Evolutionary conservation across 2,329 filamentous ascomycete genomes (phyloP), one percentile per base, ranked within the genome.

Genomic region (Alternaria atra): DNA sequence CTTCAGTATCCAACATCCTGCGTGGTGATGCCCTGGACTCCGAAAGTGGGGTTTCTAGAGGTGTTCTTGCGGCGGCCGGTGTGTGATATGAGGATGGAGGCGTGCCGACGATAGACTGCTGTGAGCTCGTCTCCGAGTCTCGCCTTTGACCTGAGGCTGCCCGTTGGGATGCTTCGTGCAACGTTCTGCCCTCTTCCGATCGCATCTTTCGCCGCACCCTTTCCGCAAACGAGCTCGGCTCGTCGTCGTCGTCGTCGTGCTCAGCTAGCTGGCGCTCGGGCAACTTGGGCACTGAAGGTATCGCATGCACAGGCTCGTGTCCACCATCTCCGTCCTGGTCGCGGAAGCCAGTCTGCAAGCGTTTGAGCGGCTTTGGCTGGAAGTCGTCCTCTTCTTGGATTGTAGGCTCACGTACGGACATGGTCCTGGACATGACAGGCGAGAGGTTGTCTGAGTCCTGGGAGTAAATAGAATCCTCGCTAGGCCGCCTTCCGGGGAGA

Each of bases 281-380:
- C 32, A 77, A 53, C 66, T 63, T 78, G 62, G 69, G 76, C 15
- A 75, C 42, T 3, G 63, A 59, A 5, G 73, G 72, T 27, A 69
- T 52, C 6, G 64, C 70, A 84, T 85, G 65, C 86, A 86, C 17
- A 82, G 81, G 72, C 86, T 68, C 68, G 23, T 61, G 58, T 50
- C 70, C 66, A 4, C 65, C 62, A 39, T 68, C 64, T 39, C 65
- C 66, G 8, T 37, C 65, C 23, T 70, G 55, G 30, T 70, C 69
- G 40, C 70, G 72, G 63, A 76, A 76, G 20, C 87, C 87, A 0
- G 89, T 90, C 74, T 87, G 86, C 2, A 84, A 85, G 40, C 88
- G 83, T 60, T 83, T 81, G 54, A 90, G 78, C 6, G 85, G 81
- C 34, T 81, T 82, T 1, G 87, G 87, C 60, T 77, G 73, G 71